Evolutionary conservation across 768 basidiomycete genomes (phyloP), one percentile per base, ranked within the genome.

Genomic region (Leucosporidium creatinivorum): DNA sequence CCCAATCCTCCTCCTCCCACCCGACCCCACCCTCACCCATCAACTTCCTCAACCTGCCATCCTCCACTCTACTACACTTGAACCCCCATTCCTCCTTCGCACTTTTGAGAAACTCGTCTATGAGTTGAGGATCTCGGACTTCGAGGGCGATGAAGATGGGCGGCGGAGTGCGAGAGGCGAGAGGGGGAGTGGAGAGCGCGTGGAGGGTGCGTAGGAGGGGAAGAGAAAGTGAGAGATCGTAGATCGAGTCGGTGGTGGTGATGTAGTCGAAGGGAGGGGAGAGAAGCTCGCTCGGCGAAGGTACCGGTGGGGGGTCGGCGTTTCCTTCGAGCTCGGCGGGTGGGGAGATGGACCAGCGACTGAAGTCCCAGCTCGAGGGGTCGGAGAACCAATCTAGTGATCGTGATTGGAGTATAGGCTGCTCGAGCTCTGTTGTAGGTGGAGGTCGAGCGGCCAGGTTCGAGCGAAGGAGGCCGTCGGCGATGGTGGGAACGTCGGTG

Each of bases 201-300:
- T 82, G 82, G 7, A 92, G 77, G 23, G 89, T 85, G 62, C 84
- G 83, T 30, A 92, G 82, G 59, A 93, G 84, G 0, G 89, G 91
- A 21, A 81, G 75, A 44, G 86, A 77, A 56, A 93, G 85, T 5
- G 82, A 79, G 3, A 81, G 74, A 31, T 81, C 76, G 77, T 92
- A 93, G 49, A 93, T 79, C 0, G 92, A 93, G 78, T 94, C 92
- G 61, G 91, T 86, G 17, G 89, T 85, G 61, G 88, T 77, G 70
- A 96, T 86, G 73, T 91, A 81, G 77, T 90, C 86, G 79, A 87
- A 88, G 1, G 85, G 86, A 12, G 86, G 84, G 23, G 72, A 71
- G 19, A 85, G 80, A 52, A 70, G 13, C 58, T 23, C 64, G 68
- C 18, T 58, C 10, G 17, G 62, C 4, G 59, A 31, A 28, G 49